Percentiles rank a stretch among this genome's conserved stretches.
phyloP scores from a whole-genome alignment of 1,139 yeast genomes.

The Lodderomyces metapsilosis region DNA sequence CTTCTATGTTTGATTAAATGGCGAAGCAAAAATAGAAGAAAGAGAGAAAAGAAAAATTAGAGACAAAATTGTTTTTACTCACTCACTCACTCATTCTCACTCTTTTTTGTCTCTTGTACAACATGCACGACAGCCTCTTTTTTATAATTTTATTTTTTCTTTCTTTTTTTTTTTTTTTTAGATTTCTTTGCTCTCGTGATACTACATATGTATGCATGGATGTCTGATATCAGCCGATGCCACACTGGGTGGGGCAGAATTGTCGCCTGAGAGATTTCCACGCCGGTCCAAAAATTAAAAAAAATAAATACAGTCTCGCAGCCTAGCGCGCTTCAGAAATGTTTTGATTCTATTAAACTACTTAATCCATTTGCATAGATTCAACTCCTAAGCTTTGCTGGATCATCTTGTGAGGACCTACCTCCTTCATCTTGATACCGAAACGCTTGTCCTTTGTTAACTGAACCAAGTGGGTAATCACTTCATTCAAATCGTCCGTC shows the following conservation, averaged over 20 bases:
- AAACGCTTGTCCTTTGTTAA: constrained; percentile 64
- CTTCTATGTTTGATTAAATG: not conserved
- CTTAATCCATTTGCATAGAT: constrained; percentile 38
- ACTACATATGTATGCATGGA: not conserved
- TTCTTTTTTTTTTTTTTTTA: not conserved
- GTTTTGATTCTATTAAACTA: not conserved
- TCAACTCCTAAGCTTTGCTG: constrained; percentile 21
- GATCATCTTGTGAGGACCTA: constrained; percentile 47
- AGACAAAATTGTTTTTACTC: not conserved
- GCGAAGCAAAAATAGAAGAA: not conserved
- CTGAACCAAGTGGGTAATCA: constrained; percentile 54
- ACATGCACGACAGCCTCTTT: constrained; percentile 1
- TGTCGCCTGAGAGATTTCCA: too few relatives aligned
- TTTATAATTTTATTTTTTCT: not conserved
- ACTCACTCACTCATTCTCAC: not conserved
- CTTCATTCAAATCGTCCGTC: constrained; percentile 44
- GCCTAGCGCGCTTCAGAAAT: too few relatives aligned
- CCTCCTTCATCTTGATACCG: constrained; percentile 64
- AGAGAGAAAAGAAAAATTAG: not conserved
- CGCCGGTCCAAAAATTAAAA: too few relatives aligned
- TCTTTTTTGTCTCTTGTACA: too few relatives aligned
- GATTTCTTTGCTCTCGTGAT: not conserved
- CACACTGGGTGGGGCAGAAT: too few relatives aligned
- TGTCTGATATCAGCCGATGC: too few relatives aligned
- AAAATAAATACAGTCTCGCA: too few relatives aligned